Percentiles rank a stretch among this genome's conserved stretches.
Conservation (phyloP, 345 rosid species). For the Citropsis articulata region DNA sequence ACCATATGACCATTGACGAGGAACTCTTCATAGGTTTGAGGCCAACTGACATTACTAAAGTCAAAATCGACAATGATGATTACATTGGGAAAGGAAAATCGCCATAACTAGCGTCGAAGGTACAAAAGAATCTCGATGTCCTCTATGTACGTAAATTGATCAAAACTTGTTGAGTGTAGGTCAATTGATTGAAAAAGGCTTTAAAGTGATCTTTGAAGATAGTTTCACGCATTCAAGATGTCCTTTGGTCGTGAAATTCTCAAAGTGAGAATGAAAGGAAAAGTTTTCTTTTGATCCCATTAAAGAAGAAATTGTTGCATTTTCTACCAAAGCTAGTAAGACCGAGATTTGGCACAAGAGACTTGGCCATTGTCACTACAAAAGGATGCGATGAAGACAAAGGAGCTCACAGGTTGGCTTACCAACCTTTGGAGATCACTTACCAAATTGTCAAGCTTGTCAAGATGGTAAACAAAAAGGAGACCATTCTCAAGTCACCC, state of each 20-base stretch:
- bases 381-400: not conserved
- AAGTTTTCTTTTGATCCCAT: not conserved
- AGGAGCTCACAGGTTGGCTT: not conserved
- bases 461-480: not conserved
- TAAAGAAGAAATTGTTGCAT: not conserved
- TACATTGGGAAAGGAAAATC: not conserved
- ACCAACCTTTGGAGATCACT: not conserved
- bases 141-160: not conserved
- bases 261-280: not conserved
- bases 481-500: not conserved
- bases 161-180: not conserved
- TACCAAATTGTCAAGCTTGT: not conserved
- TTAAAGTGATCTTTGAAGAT: not conserved
- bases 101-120: not conserved
- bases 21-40: not conserved
- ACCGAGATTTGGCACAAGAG: conserved; percentile 3
- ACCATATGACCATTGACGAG: not conserved
- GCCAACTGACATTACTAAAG: not conserved
- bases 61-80: conserved; percentile 5
- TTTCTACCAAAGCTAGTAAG: not conserved
- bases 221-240: not conserved
- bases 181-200: not conserved
- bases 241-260: not conserved
- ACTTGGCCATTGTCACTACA: not conserved
- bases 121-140: not conserved